phyloP scores from a whole-genome alignment of 768 basidiomycete genomes.

The Plicaturopsis crispa region DNA sequence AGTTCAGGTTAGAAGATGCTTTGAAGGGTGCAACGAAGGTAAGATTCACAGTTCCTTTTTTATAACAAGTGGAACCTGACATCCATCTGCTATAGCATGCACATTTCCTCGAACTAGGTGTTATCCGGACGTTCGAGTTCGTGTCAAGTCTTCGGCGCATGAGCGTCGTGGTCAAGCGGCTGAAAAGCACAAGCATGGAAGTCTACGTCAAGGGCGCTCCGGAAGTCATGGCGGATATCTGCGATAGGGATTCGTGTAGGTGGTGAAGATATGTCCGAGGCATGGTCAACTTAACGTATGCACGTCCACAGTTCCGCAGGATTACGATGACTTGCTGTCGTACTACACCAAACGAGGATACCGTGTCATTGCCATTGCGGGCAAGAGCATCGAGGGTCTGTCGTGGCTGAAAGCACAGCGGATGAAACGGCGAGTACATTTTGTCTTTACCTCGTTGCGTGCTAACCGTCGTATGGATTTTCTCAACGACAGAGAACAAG shows the following conservation, averaged over 20 bases:
- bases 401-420: slow-evolving; percentile 97
- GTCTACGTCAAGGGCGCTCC: slow-evolving; percentile 99
- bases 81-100: slow-evolving; percentile 72
- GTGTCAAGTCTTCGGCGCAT: slow-evolving; percentile 89
- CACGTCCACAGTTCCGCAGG: slow-evolving; percentile 68
- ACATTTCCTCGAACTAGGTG: slow-evolving; percentile 94
- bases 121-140: slow-evolving; percentile 94
- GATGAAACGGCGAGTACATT: slow-evolving; percentile 70
- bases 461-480: too few relatives aligned
- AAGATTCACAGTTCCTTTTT: slow-evolving; percentile 11
- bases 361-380: slow-evolving; percentile 96
- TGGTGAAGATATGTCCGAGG: slow-evolving; percentile 5
- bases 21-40: slow-evolving; percentile 79
- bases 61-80: slow-evolving; percentile 6
- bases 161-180: slow-evolving; percentile 95
- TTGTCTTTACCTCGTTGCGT: too few relatives aligned
- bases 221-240: slow-evolving; percentile 95
- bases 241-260: slow-evolving; percentile 86
- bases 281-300: background rate
- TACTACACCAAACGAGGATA: slow-evolving; percentile 97
- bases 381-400: slow-evolving; percentile 87
- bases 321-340: slow-evolving; percentile 92
- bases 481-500: slow-evolving; percentile 67
- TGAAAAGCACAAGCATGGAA: slow-evolving; percentile 94
- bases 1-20: slow-evolving; percentile 91